Conservation (phyloP, 148 eudicot species). For the Amaranthus palmeri region DNA sequence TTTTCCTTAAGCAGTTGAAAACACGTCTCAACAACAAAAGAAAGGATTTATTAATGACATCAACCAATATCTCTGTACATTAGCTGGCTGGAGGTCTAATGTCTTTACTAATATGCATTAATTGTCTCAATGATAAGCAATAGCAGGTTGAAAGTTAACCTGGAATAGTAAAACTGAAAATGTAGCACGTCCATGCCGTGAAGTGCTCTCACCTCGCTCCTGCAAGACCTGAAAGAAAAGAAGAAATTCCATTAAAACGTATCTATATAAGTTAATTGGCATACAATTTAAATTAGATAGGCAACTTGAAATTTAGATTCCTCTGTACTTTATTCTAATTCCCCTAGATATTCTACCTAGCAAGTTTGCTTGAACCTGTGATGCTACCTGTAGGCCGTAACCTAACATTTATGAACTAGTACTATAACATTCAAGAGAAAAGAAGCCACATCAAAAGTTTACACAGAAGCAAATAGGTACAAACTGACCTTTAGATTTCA, state of each 20-base stretch:
- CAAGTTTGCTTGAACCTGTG: neutral
- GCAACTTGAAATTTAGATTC: neutral
- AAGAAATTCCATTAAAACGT: constrained; percentile 12
- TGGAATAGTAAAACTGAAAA: constrained; percentile 98
- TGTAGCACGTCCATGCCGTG: constrained; percentile 98
- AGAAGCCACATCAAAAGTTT: too few relatives aligned
- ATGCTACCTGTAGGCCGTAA: neutral
- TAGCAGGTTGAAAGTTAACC: constrained; percentile 35
- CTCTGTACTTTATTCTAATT: neutral
- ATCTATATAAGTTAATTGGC: neutral
- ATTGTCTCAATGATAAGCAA: neutral
- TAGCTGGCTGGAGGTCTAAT: neutral
- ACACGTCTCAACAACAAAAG: neutral
- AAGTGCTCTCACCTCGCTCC: constrained; percentile 99
- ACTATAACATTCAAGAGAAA: neutral
- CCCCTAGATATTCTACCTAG: neutral
- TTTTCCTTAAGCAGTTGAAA: neutral
- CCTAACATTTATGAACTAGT: neutral
- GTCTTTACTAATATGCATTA: neutral
- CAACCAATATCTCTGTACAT: neutral
- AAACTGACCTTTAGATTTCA: too few relatives aligned
- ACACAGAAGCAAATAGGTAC: too few relatives aligned
- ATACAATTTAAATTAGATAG: neutral
- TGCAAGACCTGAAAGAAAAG: constrained; percentile 72
- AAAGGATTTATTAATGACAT: neutral